Base-by-base conservation (phyloP, 2,329 filamentous ascomycete genomes). In the Penicillium sp. region DNA sequence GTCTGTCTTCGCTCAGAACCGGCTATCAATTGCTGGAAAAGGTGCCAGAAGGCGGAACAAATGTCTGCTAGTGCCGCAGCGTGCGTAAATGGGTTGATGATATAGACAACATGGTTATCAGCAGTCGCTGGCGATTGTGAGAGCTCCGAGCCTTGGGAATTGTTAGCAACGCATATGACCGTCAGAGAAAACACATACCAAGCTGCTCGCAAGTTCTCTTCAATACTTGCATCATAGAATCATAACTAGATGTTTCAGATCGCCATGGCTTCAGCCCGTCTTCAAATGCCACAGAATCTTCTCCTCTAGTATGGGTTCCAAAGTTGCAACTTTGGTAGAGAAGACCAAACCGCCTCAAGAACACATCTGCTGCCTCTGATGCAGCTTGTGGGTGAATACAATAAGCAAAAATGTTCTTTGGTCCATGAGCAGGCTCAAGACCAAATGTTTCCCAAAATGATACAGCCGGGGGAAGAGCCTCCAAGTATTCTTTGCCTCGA, bases 361-460 rank as follows among this genome's bases (percentile, higher is more conserved):
- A 85, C 5, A 69, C 72, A 38, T 79, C 74, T 35, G 82, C 73
- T 33, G 77, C 75, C 17, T 78, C 74, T 53, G 69, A 66, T 12
- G 83, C 64, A 33, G 76, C 72, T 28, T 76, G 73, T 2, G 84
- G 83, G 60, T 81, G 80, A 10, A 87, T 73, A 61, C 82, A 83
- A 63, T 83, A 84, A 0, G 80, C 75, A 22, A 79, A 77, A n/a
- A 86, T 69, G 63, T 86, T 77, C 65, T 87, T 87, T 1, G 76
- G 56, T 1, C 82, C 80, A 64, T 77, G 79, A 37, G 77, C 76
- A 33, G 84, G 84, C 38, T 80, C 79, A 10, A 87, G 71, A 17
- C 81, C 82, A 38, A 87, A 78, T 1, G 81, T 77, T 59, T 86
- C 83, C 84, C 84, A 87, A 61, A 86, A 87, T 2, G 76, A 71